A percentile compares a stretch with the other conserved stretches of the same genome.
Conservation (phyloP, 495 filamentous ascomycete species). For the Filosporella fistucella region DNA sequence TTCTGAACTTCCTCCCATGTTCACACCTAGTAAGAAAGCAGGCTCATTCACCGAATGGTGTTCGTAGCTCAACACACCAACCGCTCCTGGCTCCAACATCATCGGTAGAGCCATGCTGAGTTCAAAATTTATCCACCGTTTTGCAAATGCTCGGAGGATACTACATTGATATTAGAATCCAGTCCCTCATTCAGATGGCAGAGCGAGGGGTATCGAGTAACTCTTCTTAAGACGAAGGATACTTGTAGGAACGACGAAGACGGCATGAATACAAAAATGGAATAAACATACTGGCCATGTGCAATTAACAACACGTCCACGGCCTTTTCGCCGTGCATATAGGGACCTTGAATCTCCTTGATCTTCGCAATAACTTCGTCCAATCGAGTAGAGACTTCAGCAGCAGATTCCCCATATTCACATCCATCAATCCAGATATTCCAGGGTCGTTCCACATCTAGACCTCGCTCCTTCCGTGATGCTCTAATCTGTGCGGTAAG, state of each 20-base stretch:
- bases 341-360: slow-evolving; percentile 39
- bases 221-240: no score
- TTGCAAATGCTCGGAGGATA: slow-evolving; percentile 67
- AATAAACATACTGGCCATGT: no score
- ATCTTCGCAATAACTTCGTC: slow-evolving; percentile 64
- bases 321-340: slow-evolving; percentile 36
- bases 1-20: slow-evolving; percentile 19
- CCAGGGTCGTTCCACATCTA: slow-evolving; percentile 49
- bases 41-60: slow-evolving; percentile 65
- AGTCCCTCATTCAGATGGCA: no score
- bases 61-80: slow-evolving; percentile 67
- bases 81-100: slow-evolving; percentile 64
- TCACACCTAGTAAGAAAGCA: slow-evolving; percentile 56
- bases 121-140: slow-evolving; percentile 63
- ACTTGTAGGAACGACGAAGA: no score
- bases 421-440: slow-evolving; percentile 70
- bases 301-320: slow-evolving; percentile 64
- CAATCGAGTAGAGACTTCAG: slow-evolving; percentile 54
- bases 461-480: slow-evolving; percentile 42
- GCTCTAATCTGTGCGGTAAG: slow-evolving; percentile 56
- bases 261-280: no score
- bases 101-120: slow-evolving; percentile 49
- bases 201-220: no score
- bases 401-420: slow-evolving; percentile 49
- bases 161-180: no score